Percentiles rank a stretch among this genome's conserved stretches.
Conservation (phyloP, 176 grass and related monocot species). For the Aegilops umbellulata region DNA sequence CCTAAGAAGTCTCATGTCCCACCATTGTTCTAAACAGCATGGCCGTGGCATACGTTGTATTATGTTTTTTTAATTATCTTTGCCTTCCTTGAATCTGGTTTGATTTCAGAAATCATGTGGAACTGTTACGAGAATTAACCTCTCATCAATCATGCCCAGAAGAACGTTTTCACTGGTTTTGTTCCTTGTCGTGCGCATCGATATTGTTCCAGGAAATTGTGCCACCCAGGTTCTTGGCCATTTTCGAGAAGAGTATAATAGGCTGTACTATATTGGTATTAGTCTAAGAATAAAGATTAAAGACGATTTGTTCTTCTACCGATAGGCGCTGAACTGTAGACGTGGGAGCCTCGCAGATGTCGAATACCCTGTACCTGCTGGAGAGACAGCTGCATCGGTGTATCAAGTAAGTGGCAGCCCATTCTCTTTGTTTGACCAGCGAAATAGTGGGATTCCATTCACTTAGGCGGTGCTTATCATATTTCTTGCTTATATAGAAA, state of each 20-base stretch:
- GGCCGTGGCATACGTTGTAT: background rate
- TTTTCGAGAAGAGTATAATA: background rate
- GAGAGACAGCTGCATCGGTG: constrained; percentile 13
- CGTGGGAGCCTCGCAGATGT: constrained; percentile 20
- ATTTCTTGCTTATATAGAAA: background rate
- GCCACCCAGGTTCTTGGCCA: background rate
- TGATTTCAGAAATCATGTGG: background rate
- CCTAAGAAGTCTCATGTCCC: background rate
- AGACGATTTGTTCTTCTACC: background rate
- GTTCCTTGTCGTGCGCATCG: background rate
- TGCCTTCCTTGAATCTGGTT: background rate
- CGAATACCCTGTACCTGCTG: background rate
- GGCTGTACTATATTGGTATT: background rate
- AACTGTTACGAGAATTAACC: background rate
- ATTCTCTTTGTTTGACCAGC: constrained; percentile 31
- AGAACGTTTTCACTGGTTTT: background rate
- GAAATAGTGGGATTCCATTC: constrained; percentile 39
- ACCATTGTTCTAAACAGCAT: background rate
- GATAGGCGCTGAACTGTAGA: constrained; percentile 16
- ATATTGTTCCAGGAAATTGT: background rate
- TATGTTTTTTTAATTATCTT: background rate
- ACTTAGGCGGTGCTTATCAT: constrained; percentile 9
- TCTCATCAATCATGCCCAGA: background rate
- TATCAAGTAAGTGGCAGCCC: constrained; percentile 36
- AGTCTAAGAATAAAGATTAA: background rate